Base-by-base conservation (phyloP, 163 green algal species). In the Scenedesmus sp. region DNA sequence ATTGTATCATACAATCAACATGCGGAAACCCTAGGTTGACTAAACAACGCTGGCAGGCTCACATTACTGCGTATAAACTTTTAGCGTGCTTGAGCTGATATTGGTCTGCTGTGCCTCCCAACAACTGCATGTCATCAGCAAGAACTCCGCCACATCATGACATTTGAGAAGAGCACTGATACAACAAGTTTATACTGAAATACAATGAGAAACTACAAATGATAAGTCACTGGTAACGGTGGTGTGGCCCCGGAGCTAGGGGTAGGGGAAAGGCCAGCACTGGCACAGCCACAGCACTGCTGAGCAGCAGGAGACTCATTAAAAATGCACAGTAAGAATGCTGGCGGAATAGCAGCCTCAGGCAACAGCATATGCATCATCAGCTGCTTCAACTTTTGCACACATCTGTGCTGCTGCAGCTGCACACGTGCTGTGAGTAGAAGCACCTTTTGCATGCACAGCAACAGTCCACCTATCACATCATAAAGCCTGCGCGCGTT, bases 271-370 rank as follows among this genome's bases (percentile, higher is more conserved):
- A 76, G 65, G 65, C 65, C 65, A 76, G 65, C 65, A 37, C 65
- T 76, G 65, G 65, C 30, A 40, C 65, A 56, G 12, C 12, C 49
- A 56, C 49, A 20, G 65, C 30, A 76, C 65, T 76, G 65, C 65
- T 76, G 65, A 76, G 65, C 65, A 76, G 65, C 65, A 76, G 30
- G 65, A 26, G 40, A 76, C 65, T n/a, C n/a, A n/a, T n/a, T n/a
- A n/a, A n/a, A n/a, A n/a, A 76, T 81, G 72, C 35, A 81, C 72
- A 81, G 72, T 81, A 40, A 49, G 72, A 20, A 70, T n/a, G 56
- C 30, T 76, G 65, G 30, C 65, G 40, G 65, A 37, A 18, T 3
- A 76, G 6, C 9, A 2, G 1, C 5, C 7, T 84, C 37, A 33
- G 20, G 3, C 10, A 37, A 46, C 72, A 81, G 72, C 70, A 81